Evolutionary conservation across 345 rosid genomes (phyloP).

Genomic region (Eucalyptus marginata): DNA sequence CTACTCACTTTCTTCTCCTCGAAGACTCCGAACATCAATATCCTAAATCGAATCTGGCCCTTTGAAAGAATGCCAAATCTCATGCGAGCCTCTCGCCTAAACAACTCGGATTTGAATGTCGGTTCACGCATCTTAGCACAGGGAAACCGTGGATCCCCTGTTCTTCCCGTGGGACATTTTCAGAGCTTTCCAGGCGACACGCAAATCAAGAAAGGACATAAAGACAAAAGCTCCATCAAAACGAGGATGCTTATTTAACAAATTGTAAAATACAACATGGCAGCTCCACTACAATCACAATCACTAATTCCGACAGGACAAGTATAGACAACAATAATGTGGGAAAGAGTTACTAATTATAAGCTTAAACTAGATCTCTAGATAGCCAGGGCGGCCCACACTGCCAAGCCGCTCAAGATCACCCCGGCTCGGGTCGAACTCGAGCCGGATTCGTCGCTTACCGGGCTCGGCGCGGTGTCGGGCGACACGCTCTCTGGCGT

Average conservation of each 20-base stretch:
- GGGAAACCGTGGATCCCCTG: neutral
- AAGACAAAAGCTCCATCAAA: neutral
- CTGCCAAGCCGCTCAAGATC: neutral
- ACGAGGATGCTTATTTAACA: neutral
- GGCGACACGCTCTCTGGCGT: neutral
- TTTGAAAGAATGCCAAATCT: neutral
- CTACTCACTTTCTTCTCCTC: neutral
- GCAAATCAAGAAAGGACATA: neutral
- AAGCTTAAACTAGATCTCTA: neutral
- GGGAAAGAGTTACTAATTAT: neutral
- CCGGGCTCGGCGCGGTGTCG: constrained; percentile 9
- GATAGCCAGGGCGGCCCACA: neutral
- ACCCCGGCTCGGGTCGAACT: neutral
- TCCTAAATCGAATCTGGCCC: neutral
- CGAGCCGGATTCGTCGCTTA: constrained; percentile 12
- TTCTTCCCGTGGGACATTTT: neutral
- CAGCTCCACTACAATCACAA: neutral
- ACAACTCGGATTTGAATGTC: neutral
- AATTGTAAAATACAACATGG: neutral
- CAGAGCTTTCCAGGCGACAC: neutral
- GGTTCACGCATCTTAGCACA: neutral
- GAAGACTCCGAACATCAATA: neutral
- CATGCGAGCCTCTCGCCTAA: neutral
- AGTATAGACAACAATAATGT: neutral
- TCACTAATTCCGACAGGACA: neutral